These are phyloP conservation scores for Anaeromyces robustus DNA, from an alignment of 192 early-diverging fungal genomes.

Conservation along the genomic window DNA sequence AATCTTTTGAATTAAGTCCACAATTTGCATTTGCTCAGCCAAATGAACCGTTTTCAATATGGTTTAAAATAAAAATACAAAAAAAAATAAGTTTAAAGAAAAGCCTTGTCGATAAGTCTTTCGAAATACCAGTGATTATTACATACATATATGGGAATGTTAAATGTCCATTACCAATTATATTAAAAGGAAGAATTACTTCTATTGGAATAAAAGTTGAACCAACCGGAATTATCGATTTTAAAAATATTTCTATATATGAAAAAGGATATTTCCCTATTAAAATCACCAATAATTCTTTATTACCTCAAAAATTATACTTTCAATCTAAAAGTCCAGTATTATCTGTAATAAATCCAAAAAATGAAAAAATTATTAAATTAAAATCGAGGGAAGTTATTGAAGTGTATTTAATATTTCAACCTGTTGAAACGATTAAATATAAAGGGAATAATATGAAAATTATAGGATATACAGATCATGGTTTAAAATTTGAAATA, in stretches of 20 bases:
- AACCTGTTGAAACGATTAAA: not conserved
- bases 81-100: not conserved
- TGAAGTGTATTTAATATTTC: not conserved
- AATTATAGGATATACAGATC: not conserved
- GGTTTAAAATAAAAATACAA: not conserved
- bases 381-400: not conserved
- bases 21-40: not conserved
- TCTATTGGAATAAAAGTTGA: not conserved
- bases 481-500: not conserved
- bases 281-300: not conserved
- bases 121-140: not conserved
- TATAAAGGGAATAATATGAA: not conserved
- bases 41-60: not conserved
- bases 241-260: not conserved
- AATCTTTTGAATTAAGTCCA: not conserved
- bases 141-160: not conserved
- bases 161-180: not conserved
- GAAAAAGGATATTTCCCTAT: not conserved
- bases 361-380: not conserved
- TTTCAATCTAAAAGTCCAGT: not conserved
- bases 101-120: not conserved
- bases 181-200: not conserved
- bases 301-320: not conserved
- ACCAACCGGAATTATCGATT: not conserved
- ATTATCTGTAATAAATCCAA: not conserved